Conservation (phyloP, 768 basidiomycete species). For the Boletus edulis region DNA sequence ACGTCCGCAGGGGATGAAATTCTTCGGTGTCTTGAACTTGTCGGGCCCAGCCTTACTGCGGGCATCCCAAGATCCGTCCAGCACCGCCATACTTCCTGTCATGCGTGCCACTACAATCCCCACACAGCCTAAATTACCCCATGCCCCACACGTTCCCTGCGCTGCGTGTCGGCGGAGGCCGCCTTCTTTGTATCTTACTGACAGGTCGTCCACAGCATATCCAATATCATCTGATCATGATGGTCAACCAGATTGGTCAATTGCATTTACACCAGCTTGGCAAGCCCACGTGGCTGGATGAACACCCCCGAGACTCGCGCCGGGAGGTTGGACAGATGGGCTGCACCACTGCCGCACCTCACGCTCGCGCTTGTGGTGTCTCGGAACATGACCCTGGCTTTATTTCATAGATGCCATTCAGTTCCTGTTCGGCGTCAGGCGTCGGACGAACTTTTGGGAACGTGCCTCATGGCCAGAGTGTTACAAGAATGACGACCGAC, state of each 20-base stretch:
- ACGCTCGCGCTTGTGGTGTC: neutral
- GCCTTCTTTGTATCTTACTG: conserved; percentile 22
- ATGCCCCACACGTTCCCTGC: conserved; percentile 19
- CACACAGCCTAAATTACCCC: conserved; percentile 25
- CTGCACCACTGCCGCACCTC: neutral
- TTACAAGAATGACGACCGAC: conserved; percentile 4
- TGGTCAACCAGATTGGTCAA: neutral
- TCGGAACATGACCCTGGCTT: conserved; percentile 6
- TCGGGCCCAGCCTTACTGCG: conserved; percentile 1
- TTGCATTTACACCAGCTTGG: conserved; percentile 7
- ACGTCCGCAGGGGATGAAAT: neutral
- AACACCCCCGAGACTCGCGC: neutral
- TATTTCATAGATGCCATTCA: neutral
- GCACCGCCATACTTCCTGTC: conserved; percentile 5
- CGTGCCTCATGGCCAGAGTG: conserved; percentile 8
- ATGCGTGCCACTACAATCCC: conserved; percentile 4
- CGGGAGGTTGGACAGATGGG: neutral
- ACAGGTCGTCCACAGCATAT: conserved; percentile 13
- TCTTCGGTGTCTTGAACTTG: conserved; percentile 1
- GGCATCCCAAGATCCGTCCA: conserved; percentile 24
- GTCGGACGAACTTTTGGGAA: neutral
- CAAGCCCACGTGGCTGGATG: conserved; percentile 18
- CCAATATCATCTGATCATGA: conserved; percentile 2
- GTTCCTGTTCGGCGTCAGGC: neutral
- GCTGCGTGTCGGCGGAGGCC: conserved; percentile 21